Evolutionary conservation across 768 basidiomycete genomes (phyloP).

Genomic region (Guyanaporus albipodus): DNA sequence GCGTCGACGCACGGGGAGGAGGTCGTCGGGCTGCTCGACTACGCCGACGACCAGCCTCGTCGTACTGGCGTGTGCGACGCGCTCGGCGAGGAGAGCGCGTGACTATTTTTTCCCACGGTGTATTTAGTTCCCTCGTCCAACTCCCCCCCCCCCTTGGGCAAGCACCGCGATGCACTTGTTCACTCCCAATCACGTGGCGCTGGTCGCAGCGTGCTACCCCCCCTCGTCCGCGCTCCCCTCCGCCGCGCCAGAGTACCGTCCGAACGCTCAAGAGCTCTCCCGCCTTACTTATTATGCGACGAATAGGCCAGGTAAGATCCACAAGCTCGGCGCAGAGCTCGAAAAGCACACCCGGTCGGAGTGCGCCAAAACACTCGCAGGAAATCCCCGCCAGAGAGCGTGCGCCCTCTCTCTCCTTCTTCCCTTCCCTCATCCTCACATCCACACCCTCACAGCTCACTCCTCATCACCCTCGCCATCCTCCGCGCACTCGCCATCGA

Average conservation of each 20-base stretch:
- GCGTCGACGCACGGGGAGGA: slow-evolving; percentile 43
- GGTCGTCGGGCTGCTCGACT: slow-evolving; percentile 34
- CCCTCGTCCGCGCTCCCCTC: slow-evolving; percentile 68
- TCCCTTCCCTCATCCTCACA: not conserved
- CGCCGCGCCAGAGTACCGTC: slow-evolving; percentile 71
- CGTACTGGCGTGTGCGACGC: slow-evolving; percentile 37
- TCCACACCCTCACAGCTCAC: slow-evolving; percentile 43
- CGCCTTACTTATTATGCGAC: slow-evolving; percentile 83
- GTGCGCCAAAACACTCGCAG: slow-evolving; percentile 58
- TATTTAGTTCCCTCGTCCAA: no score
- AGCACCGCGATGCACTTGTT: slow-evolving; percentile 47
- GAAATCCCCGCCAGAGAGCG: slow-evolving; percentile 78
- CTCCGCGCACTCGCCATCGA: slow-evolving; percentile 79
- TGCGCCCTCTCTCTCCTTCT: slow-evolving; percentile 38
- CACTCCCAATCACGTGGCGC: slow-evolving; percentile 78
- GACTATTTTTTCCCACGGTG: slow-evolving; percentile 20
- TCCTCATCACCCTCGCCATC: slow-evolving; percentile 81
- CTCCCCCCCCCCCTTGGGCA: no score
- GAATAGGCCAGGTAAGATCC: slow-evolving; percentile 75
- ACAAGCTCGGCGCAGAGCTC: slow-evolving; percentile 70
- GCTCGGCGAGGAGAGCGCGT: slow-evolving; percentile 57
- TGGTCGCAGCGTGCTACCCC: slow-evolving; percentile 85
- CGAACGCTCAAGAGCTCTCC: slow-evolving; percentile 82
- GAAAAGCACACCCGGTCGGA: slow-evolving; percentile 70
- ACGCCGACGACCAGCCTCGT: slow-evolving; percentile 43